Evolutionary conservation across 176 grass and related monocot genomes (phyloP), one percentile per base, ranked within the genome.

Genomic region (Ensete ventricosum): DNA sequence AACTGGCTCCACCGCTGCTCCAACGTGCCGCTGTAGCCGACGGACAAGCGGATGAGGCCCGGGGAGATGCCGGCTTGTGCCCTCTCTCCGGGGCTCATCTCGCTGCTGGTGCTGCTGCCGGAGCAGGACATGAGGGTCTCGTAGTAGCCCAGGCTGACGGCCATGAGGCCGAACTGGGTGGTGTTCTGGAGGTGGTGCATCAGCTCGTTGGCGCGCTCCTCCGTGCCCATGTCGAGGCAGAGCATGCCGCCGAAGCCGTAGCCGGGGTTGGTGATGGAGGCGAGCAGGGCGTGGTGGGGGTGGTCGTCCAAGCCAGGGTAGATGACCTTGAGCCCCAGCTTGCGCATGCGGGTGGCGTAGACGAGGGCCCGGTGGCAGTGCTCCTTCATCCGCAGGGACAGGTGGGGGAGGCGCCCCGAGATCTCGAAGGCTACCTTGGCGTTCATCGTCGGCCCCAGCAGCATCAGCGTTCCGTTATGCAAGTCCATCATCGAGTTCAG

Each of bases 101-200:
- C 93, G 76, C 93, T 96, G 85, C 93, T 96, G 72, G 93, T 96
- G 85, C 93, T 96, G 78, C 48, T 90, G 0, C 89, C 87, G 0
- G 93, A 92, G 89, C 93, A 96, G 0, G 93, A 96, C 93, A 96
- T 96, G 77, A 96, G 89, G 0, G 93, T 96, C 81, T 96, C 93
- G 66, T 96, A 92, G 83, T 87, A 96, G 0, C 93, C 93, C 11
- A 96, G 83, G 82, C 93, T 96, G 75, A 96, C 93, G 50, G 93
- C 93, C 89, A 96, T 96, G 81, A 96, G 87, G 0, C 93, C 93
- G 53, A 96, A 96, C 83, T 90, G 89, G 76, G 89, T 85, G 73
- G 90, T 89, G 90, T 96, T 96, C 83, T 96, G 93, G 55, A 96
- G 89, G 88, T 90, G 89, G 81, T 96, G 79, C 93, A 96, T 96